Base-by-base conservation (phyloP, 129 eudicot species). In the Tagetes erecta region DNA sequence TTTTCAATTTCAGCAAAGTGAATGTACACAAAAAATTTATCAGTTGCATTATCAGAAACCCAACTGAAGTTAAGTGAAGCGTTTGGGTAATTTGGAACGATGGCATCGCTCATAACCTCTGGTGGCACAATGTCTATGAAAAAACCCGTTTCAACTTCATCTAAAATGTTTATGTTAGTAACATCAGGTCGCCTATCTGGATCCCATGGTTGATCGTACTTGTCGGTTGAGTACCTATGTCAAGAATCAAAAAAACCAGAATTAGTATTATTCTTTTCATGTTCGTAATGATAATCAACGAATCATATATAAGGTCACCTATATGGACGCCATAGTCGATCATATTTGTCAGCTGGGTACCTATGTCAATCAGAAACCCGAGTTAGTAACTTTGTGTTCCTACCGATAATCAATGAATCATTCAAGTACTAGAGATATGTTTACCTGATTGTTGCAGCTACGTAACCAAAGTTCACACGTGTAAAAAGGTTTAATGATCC, bases 191-290 rank as follows among this genome's bases (percentile, higher is more conserved):
- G 36, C 6, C 0, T 46, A 46, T 46, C 5, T 36, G 78, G 83
- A 44, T 8, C 3, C 90, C 90, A 80, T 46, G 64, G 13, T 6
- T 85, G 81, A 58, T 86, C 85, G 57, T 72, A 83, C 34, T 13
- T 39, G 53, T 86, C 90, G 9, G 49, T 78, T 5, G 64, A 69
- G 75, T 74, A 69, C 84, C 80, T 68, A 78, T 4, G 11, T 74
- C 14, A 37, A 64, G 36, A 67, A 38, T 62, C 13, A 63, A 37
- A 42, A 58, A 57, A 46, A 60, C 1, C 2, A 37, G 33, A 27
- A 31, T 60, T 33, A 73, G 78, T 45, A 58, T 5, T 35, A 34
- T 0, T 51, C 14, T 20, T 20, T 20, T 20, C 27, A 20, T 20
- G 27, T 20, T 20, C 27, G 27, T 20, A 0, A 20, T 20, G 27